phyloP scores from a whole-genome alignment of 495 filamentous ascomycete genomes.

The Arthonia radiata region DNA sequence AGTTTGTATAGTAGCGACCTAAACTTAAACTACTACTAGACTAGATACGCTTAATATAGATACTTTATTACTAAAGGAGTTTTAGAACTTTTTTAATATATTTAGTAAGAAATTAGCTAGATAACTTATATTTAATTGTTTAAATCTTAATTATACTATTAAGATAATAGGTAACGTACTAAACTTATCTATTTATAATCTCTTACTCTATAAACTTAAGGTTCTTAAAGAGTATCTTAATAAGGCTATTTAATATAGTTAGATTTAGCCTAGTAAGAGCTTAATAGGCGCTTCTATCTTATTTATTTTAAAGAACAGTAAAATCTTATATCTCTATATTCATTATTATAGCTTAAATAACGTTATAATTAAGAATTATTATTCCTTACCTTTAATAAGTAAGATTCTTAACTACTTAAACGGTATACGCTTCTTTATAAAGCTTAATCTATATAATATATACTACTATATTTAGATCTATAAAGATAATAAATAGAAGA shows the following conservation, averaged over 20 bases:
- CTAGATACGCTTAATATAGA: neutral
- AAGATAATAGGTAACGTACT: neutral
- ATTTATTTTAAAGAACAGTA: conserved; percentile 1
- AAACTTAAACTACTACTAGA: neutral
- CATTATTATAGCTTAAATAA: neutral
- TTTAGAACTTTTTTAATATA: neutral
- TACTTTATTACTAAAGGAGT: neutral
- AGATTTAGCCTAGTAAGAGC: neutral
- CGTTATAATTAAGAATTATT: neutral
- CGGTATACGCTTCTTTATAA: neutral
- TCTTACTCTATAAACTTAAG: neutral
- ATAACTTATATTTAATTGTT: neutral
- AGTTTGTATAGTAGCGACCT: neutral
- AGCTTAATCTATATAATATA: neutral
- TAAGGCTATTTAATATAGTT: neutral
- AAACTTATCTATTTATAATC: neutral
- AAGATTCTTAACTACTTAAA: neutral
- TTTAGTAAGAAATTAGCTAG: neutral
- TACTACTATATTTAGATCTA: neutral
- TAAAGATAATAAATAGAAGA: too few species aligned
- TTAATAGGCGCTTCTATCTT: neutral
- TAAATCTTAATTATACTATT: neutral
- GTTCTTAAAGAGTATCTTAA: neutral
- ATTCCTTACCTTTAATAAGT: neutral
- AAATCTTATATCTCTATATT: neutral